Evolutionary conservation across 805 yeast species (phyloP).

Genomic region (Blastobotrys chiropterorum): DNA sequence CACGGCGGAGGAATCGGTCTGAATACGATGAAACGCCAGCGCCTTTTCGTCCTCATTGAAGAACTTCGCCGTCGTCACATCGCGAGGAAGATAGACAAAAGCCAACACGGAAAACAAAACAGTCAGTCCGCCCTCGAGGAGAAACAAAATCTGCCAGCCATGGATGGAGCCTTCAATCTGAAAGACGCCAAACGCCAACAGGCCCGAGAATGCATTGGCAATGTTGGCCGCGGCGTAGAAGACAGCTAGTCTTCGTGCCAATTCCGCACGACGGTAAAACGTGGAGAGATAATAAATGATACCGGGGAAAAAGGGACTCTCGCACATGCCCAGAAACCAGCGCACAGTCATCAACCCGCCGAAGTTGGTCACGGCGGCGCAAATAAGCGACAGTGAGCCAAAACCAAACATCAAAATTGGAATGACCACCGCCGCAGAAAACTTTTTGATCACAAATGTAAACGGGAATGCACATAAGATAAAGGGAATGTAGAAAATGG

Average conservation of each 20-base stretch:
- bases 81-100: constrained; percentile 34
- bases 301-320: constrained; percentile 47
- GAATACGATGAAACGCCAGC: constrained; percentile 43
- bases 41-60: constrained; percentile 38
- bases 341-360: constrained; percentile 42
- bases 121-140: constrained; percentile 41
- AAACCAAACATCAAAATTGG: constrained; percentile 42
- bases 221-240: constrained; percentile 48
- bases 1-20: constrained; percentile 42
- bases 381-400: constrained; percentile 37
- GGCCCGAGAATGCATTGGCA: constrained; percentile 55
- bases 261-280: constrained; percentile 43
- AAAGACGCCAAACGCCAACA: constrained; percentile 46
- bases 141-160: constrained; percentile 46
- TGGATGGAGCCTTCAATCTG: constrained; percentile 36
- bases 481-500: constrained; percentile 42
- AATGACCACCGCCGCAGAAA: constrained; percentile 39
- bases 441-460: constrained; percentile 33
- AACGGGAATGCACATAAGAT: constrained; percentile 42
- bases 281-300: constrained; percentile 42
- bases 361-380: constrained; percentile 38
- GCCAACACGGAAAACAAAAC: constrained; percentile 34
- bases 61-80: constrained; percentile 33
- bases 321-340: constrained; percentile 46
- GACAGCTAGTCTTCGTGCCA: constrained; percentile 42